Conservation (phyloP, 106 monocot genomes). For the Dendrobium officinale region DNA sequence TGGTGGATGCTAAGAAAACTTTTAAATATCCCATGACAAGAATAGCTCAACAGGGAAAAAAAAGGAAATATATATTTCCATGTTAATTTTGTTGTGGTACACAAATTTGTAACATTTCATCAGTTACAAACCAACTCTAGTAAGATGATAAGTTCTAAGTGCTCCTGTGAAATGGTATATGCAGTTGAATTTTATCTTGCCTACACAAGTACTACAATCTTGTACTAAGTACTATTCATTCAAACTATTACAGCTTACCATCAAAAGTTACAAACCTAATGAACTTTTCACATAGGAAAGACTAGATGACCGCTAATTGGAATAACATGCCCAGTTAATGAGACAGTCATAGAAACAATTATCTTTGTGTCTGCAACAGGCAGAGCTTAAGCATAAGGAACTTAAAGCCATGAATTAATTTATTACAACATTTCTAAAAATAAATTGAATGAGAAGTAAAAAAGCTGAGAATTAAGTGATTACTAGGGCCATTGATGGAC, state of each 20-base stretch:
- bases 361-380: not conserved
- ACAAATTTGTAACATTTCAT: too few species aligned
- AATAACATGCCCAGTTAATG: not conserved
- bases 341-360: not conserved
- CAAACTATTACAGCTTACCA: not conserved
- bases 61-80: too few species aligned
- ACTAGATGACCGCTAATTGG: not conserved
- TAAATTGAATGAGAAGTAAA: not conserved
- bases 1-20: too few species aligned
- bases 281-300: not conserved
- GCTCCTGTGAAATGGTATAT: not conserved
- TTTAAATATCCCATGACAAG: too few species aligned
- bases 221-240: not conserved
- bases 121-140: too few species aligned
- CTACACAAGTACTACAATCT: not conserved
- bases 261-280: not conserved
- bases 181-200: not conserved
- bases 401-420: not conserved
- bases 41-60: too few species aligned
- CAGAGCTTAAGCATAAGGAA: not conserved
- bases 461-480: too few species aligned
- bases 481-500: too few species aligned
- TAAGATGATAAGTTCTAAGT: too few species aligned
- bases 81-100: too few species aligned
- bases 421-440: not conserved